phyloP scores from a whole-genome alignment of 768 basidiomycete genomes.

The button mushroom (Agaricus bisporus) region DNA sequence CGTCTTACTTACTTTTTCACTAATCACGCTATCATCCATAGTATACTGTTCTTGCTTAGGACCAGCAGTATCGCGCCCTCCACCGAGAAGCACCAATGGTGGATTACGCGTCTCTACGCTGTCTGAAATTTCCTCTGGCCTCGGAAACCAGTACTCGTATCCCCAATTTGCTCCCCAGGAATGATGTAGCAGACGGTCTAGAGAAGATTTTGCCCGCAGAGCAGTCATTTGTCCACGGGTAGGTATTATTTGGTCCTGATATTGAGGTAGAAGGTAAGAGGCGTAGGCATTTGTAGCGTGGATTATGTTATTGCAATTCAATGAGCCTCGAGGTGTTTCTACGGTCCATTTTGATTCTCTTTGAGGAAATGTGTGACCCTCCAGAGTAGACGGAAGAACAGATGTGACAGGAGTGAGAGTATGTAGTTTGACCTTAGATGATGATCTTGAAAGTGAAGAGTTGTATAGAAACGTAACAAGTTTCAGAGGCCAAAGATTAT shows the following conservation, averaged over 20 bases:
- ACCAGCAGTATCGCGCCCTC: slow-evolving; percentile 43
- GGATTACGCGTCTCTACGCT: slow-evolving; percentile 20
- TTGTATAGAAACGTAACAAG: slow-evolving; percentile 62
- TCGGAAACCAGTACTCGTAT: slow-evolving; percentile 81
- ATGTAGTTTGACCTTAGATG: slow-evolving; percentile 50
- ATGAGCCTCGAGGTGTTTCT: slow-evolving; percentile 58
- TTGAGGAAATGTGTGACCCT: not conserved
- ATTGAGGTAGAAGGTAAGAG: slow-evolving; percentile 60
- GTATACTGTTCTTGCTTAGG: slow-evolving; percentile 43
- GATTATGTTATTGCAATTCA: slow-evolving; percentile 59
- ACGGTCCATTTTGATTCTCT: not conserved
- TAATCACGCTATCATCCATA: slow-evolving; percentile 52
- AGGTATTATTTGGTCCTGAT: slow-evolving; percentile 48
- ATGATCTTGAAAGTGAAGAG: slow-evolving; percentile 10
- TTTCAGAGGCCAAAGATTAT: slow-evolving; percentile 79
- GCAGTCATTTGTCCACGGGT: slow-evolving; percentile 65
- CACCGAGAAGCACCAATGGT: slow-evolving; percentile 71
- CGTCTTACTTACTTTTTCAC: slow-evolving; percentile 37
- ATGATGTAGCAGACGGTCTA: slow-evolving; percentile 32
- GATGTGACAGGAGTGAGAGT: slow-evolving; percentile 67
- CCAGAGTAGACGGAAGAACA: slow-evolving; percentile 20
- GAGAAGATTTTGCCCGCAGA: slow-evolving; percentile 29
- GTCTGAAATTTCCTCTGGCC: slow-evolving; percentile 28
- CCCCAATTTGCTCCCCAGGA: slow-evolving; percentile 48
- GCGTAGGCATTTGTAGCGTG: slow-evolving; percentile 88